Base-by-base conservation (phyloP, 2,329 filamentous ascomycete genomes). In the Exserohilum turcica region DNA sequence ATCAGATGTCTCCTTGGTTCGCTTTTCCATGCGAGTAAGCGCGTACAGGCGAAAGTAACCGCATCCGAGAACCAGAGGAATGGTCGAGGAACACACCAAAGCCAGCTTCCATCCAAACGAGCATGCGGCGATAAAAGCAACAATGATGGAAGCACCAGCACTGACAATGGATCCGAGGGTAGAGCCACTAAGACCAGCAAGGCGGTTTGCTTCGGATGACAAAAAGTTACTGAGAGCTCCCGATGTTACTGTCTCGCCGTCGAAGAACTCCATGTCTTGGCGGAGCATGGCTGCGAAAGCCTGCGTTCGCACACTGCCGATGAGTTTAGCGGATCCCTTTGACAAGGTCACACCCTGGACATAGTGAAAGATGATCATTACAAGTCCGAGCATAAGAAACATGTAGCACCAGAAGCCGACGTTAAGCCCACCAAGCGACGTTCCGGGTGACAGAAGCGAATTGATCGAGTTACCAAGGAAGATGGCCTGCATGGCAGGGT, bases 31-130 rank as follows among this genome's bases (percentile, higher is more conserved):
- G 90, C 89, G 78, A 91, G 96, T 60, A 86, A 92, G 91, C 0
- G 94, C 87, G 76, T 86, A 92, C 77, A 97, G 96, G 3, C 92
- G 86, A 77, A 92, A 87, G 78, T 92, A 96, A 16, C 92, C 92
- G 68, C 90, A 94, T 8, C 77, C 86, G 1, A 96, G 78, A 10
- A 96, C 81, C 27, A 96, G 74, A 0, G 92, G 92, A 16, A 96
- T 86, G 0, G 87, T 89, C 0, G 90, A 79, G 37, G 88, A 88
- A 70, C 90, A 94, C 21, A 96, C 92, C 1, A 96, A 83, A 12
- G 90, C 88, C 18, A 96, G 79, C 74, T 96, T 96, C 92, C 92
- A 96, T 3, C 90, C 91, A 57, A 96, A 86, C 6, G 85, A 81
- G 15, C 90, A 78, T 10, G 86, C 83, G 28, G 95, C 77, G 12